Evolutionary conservation across 2,329 filamentous ascomycete genomes (phyloP).

Genomic region (Exophiala sp.): DNA sequence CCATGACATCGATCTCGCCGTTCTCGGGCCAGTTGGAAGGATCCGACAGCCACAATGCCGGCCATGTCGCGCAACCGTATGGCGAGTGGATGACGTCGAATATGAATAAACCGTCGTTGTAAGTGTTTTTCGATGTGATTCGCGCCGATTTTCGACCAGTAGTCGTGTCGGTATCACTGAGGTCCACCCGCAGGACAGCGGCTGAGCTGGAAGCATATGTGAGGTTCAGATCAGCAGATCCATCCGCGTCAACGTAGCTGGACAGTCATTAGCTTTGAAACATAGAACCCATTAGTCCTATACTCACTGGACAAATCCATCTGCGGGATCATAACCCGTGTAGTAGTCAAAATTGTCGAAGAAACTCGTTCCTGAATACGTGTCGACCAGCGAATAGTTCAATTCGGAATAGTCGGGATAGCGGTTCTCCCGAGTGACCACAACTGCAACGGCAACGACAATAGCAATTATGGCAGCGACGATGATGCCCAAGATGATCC

Average conservation of each 20-base stretch:
- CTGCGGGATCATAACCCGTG: constrained; percentile 42
- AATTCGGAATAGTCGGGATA: constrained; percentile 45
- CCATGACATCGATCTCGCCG: constrained; percentile 52
- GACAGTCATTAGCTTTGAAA: not conserved
- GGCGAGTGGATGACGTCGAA: constrained; percentile 74
- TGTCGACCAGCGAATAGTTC: constrained; percentile 41
- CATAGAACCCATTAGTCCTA: not conserved
- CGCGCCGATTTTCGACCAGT: constrained; percentile 69
- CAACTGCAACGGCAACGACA: constrained; percentile 45
- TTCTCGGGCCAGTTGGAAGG: constrained; percentile 42
- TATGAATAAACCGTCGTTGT: constrained; percentile 65
- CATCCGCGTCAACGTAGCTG: constrained; percentile 41
- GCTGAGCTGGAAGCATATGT: constrained; percentile 56
- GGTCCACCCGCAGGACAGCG: constrained; percentile 62
- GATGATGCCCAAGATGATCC: constrained; percentile 42
- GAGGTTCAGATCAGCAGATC: constrained; percentile 49
- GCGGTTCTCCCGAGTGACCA: constrained; percentile 35
- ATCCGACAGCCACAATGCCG: constrained; percentile 62
- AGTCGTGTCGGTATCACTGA: constrained; percentile 51
- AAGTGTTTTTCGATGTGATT: constrained; percentile 63
- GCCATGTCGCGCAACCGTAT: constrained; percentile 68
- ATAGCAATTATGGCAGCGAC: constrained; percentile 46
- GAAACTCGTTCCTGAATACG: constrained; percentile 41
- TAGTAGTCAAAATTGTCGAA: constrained; percentile 48
- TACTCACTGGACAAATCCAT: constrained; percentile 48